A percentile compares a stretch with the other conserved stretches of the same genome.
These are phyloP conservation scores for Chenopodium berlandieri DNA, from an alignment of 148 eudicot genomes.

Conservation along the genomic window DNA sequence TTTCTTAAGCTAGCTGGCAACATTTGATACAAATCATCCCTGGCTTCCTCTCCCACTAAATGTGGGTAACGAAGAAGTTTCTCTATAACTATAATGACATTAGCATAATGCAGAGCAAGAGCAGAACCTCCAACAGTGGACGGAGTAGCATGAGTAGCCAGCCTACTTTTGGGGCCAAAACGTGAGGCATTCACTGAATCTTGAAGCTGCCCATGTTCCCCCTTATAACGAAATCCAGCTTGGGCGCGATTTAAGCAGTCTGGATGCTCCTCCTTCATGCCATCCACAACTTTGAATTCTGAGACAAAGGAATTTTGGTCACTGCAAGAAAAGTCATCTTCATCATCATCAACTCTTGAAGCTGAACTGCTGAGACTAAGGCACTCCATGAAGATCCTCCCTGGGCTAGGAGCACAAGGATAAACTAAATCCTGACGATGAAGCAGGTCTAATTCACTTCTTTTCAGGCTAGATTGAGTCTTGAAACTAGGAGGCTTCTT, in stretches of 20 bases:
- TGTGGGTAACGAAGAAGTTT: conserved; percentile 82
- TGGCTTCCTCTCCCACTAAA: conserved; percentile 85
- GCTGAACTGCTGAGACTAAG: conserved; percentile 69
- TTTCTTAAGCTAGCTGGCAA: conserved; percentile 70
- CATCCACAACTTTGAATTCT: conserved; percentile 39
- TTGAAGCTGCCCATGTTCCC: conserved; percentile 32
- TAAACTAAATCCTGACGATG: conserved; percentile 46
- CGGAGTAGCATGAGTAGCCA: conserved; percentile 56
- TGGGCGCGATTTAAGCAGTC: conserved; percentile 30
- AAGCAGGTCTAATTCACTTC: conserved; percentile 39
- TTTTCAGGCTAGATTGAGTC: conserved; percentile 32
- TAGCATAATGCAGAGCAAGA: conserved; percentile 86
- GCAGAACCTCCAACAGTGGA: conserved; percentile 86
- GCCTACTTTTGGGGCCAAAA: conserved; percentile 49
- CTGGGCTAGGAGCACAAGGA: conserved; percentile 82
- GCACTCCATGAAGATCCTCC: conserved; percentile 84
- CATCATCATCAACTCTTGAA: conserved; percentile 59
- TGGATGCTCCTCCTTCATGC: conserved; percentile 42
- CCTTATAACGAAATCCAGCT: conserved; percentile 13
- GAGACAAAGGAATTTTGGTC: conserved; percentile 52
- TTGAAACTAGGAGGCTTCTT: conserved; percentile 33
- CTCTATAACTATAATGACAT: conserved; percentile 75
- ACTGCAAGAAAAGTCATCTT: conserved; percentile 32
- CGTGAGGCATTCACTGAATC: conserved; percentile 30
- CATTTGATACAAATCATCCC: conserved; percentile 92